phyloP scores from a whole-genome alignment of 2,329 filamentous ascomycete species.

The Pseudofabraea citricarpa region DNA sequence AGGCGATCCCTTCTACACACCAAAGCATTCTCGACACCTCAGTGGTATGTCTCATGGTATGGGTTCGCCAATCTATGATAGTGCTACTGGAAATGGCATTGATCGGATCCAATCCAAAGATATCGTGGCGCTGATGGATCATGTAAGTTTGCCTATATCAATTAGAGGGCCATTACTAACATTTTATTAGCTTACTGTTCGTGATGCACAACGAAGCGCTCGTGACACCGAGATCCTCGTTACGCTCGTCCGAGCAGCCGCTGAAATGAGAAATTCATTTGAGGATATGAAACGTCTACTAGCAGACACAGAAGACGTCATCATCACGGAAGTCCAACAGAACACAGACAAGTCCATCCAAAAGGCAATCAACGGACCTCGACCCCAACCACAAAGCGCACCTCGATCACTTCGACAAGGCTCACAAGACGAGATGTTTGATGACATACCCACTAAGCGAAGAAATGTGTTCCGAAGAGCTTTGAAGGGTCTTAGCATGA shows the following conservation, averaged over 20 bases:
- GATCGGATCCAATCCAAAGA: slow-evolving; percentile 94
- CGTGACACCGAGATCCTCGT: slow-evolving; percentile 95
- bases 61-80: slow-evolving; percentile 84
- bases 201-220: slow-evolving; percentile 92
- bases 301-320: slow-evolving; percentile 81
- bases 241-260: slow-evolving; percentile 85
- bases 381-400: slow-evolving; percentile 67
- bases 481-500: slow-evolving; percentile 83
- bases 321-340: slow-evolving; percentile 81
- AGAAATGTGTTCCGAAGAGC: slow-evolving; percentile 92
- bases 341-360: slow-evolving; percentile 83
- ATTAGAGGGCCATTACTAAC: too few relatives aligned
- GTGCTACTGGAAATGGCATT: slow-evolving; percentile 79
- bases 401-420: slow-evolving; percentile 35
- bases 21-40: slow-evolving; percentile 61
- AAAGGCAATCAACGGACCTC: slow-evolving; percentile 77
- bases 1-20: slow-evolving; percentile 62
- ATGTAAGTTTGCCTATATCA: slow-evolving; percentile 60
- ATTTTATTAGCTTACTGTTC: slow-evolving; percentile 69
- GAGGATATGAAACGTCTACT: slow-evolving; percentile 93
- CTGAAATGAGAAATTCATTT: slow-evolving; percentile 96
- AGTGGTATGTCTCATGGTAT: slow-evolving; percentile 93
- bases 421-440: slow-evolving; percentile 48
- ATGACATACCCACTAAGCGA: slow-evolving; percentile 68
- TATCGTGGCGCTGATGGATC: slow-evolving; percentile 96